Conservation (phyloP, 352 stramenopile species). For the Globisporangium middletonii region DNA sequence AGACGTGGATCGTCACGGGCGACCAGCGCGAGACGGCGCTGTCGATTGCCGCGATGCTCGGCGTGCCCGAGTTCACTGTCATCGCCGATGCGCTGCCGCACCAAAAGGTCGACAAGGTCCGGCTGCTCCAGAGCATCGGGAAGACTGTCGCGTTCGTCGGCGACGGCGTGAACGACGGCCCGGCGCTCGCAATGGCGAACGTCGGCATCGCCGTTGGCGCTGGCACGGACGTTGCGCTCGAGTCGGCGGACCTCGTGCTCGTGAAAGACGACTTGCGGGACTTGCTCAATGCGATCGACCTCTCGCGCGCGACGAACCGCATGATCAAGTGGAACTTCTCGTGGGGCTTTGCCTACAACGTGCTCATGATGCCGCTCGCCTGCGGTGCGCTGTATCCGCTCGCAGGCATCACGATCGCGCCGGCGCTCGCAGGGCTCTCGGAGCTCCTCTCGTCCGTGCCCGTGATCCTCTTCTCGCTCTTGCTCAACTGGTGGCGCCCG, state of each 20-base stretch:
- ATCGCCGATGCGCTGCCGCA: slow-evolving; percentile 60
- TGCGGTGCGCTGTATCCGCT: slow-evolving; percentile 61
- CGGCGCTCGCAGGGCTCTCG: slow-evolving; percentile 60
- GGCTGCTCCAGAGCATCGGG: slow-evolving; percentile 56
- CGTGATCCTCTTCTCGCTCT: slow-evolving; percentile 68
- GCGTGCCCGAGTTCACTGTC: slow-evolving; percentile 49
- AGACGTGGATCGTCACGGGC: slow-evolving; percentile 75
- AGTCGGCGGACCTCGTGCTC: slow-evolving; percentile 67
- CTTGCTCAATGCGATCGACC: slow-evolving; percentile 52
- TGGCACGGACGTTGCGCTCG: slow-evolving; percentile 64
- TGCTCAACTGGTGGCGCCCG: slow-evolving; percentile 62
- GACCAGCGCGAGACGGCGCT: slow-evolving; percentile 59
- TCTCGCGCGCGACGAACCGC: slow-evolving; percentile 55
- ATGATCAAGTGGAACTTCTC: slow-evolving; percentile 74
- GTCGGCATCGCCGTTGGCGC: slow-evolving; percentile 60
- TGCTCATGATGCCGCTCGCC: slow-evolving; percentile 68
- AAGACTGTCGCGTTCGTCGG: slow-evolving; percentile 72
- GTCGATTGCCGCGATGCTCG: slow-evolving; percentile 38
- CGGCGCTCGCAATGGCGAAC: slow-evolving; percentile 61
- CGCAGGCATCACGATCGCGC: slow-evolving; percentile 54
- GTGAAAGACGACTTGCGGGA: slow-evolving; percentile 68
- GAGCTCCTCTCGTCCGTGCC: slow-evolving; percentile 72
- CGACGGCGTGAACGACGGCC: slow-evolving; percentile 69
- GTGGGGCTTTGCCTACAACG: slow-evolving; percentile 72
- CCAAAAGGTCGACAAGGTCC: slow-evolving; percentile 76